phyloP scores from a whole-genome alignment of 2,329 filamentous ascomycete species.

The Talaromyces sp. region DNA sequence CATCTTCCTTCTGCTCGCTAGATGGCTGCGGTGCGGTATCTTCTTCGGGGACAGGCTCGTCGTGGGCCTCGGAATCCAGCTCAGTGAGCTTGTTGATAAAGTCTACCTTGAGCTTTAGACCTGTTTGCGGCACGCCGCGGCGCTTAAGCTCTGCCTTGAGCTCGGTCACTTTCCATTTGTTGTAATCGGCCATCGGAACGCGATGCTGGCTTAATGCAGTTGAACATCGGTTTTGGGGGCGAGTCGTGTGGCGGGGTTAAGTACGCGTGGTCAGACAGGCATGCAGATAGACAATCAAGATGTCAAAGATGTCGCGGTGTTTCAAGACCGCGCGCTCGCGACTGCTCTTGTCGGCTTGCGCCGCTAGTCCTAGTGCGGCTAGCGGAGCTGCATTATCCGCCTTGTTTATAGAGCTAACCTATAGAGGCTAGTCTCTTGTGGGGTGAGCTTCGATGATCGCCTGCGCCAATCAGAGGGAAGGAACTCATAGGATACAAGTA shows the following conservation, averaged over 20 bases:
- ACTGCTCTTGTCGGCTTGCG: background rate
- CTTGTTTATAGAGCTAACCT: background rate
- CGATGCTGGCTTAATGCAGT: background rate
- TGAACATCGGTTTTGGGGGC: background rate
- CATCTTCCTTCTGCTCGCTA: constrained; percentile 1
- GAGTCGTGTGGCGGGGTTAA: background rate
- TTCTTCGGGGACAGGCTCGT: constrained; percentile 22
- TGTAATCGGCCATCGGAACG: constrained; percentile 48
- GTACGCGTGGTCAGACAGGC: background rate
- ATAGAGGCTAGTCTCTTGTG: background rate
- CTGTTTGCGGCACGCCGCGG: constrained; percentile 63
- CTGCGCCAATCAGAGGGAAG: background rate
- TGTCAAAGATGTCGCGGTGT: background rate
- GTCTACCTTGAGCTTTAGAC: constrained; percentile 62
- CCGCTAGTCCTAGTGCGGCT: background rate
- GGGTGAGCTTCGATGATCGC: background rate
- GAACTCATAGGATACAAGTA: background rate
- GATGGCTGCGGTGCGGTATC: constrained; percentile 9
- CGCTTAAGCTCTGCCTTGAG: constrained; percentile 70
- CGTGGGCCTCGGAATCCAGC: constrained; percentile 28
- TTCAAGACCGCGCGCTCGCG: background rate
- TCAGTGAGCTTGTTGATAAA: constrained; percentile 60
- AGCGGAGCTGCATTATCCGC: background rate
- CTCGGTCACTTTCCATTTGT: constrained; percentile 65
- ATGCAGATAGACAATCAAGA: background rate